Evolutionary conservation across 257 asterid genomes (phyloP), one percentile per base, ranked within the genome.

Genomic region (Fraxinus americana): DNA sequence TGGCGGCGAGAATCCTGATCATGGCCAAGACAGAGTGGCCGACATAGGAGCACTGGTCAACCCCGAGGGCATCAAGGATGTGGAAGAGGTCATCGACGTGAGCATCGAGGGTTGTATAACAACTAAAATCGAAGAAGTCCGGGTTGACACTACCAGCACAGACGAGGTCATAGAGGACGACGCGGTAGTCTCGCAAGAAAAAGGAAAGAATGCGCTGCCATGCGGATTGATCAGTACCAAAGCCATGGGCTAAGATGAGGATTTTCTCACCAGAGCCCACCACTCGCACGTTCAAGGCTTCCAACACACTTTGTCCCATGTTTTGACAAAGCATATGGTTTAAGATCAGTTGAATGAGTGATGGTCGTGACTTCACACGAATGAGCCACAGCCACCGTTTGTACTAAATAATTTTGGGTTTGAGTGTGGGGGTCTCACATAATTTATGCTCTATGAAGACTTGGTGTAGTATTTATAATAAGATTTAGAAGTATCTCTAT

Each of bases 121-220:
- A 84, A 9, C 69, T 77, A 74, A 85, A 87, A 80, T 85, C 88
- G 66, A 87, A 87, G 80, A 78, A 85, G 57, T 87, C 89, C 7
- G 89, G 89, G 57, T 83, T 87, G 23, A 87, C 91, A 45, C 91
- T 87, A 73, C 91, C 91, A 4, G 91, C 91, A 61, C 89, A 87
- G n/a, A 83, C 91, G 48, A 87, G 87, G 78, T 87, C 91, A 43
- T 76, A 87, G 30, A 87, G 79, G 8, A 87, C 75, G n/a, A 87
- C 83, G 17, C 80, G 76, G 54, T 83, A 81, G 19, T 87, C 87
- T 7, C 87, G 79, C 30, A 83, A 71, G 79, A 87, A 81, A 17
- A 69, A 81, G 0, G 87, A 89, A 2, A 85, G 74, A 81, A 87
- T 87, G 71, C 87, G 75, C 14, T 82, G 80, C 91, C 91, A 87